Base-by-base conservation (phyloP, 768 basidiomycete genomes). In the Chalciporus chontae region DNA sequence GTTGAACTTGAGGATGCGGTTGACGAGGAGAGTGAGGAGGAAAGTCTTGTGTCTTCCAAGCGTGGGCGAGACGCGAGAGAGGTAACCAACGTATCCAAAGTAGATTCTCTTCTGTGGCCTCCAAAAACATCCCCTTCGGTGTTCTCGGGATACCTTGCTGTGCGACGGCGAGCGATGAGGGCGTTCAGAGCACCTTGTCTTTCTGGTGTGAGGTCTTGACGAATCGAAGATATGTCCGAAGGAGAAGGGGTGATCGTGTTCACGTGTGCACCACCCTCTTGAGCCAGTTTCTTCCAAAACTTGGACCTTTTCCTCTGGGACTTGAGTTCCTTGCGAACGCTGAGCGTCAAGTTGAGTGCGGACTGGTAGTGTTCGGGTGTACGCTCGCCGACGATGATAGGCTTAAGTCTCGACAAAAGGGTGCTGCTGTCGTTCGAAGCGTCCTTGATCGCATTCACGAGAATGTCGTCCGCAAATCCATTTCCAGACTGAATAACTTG, bases 201-300 rank as follows among this genome's bases (percentile, higher is more conserved):
- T 34, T 58, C 58, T 0, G 58, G 54, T 41, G 57, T 54, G n/a
- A 70, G 52, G 8, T 51, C 49, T 19, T 66, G 57, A 14, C 44
- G 61, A 44, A 62, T 54, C 8, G 63, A 63, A 4, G 66, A 69
- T 29, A 69, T 59, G 36, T 64, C 55, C 6, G 68, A 70, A 6
- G 66, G 57, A 3, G 64, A 66, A 11, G 68, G 67, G 0, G 69
- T 68, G 38, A 69, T 37, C 1, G 36, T 53, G 23, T 29, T 48
- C 40, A 53, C 32, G 10, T 66, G 53, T 40, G 40, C 46, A 41
- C 42, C 50, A 47, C 69, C 61, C 52, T 65, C 67, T 43, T 70
- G 64, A 15, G 75, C 76, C 11, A 71, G 58, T 21, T 63, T 69
- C 60, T 76, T 77, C 74, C 73, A 79, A 38, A 74, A 78, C 42